These are phyloP conservation scores for Aspergillus sp. DNA, from an alignment of 2,329 filamentous ascomycete genomes.

Conservation along the genomic window DNA sequence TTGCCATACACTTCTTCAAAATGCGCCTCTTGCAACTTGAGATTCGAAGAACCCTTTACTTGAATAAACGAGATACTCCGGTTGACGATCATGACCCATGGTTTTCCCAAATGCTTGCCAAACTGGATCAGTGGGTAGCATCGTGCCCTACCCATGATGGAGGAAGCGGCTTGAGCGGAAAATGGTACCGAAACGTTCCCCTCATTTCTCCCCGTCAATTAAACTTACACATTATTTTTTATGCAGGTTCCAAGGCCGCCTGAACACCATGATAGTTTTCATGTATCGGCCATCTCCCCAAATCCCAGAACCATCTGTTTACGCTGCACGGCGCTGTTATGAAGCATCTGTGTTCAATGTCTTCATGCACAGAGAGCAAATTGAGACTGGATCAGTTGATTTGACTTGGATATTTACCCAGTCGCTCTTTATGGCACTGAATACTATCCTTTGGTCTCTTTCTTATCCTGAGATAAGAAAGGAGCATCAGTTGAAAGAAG, in stretches of 20 bases:
- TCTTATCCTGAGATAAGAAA: slow-evolving; percentile 82
- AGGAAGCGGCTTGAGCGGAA: slow-evolving; percentile 70
- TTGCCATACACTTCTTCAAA: slow-evolving; percentile 89
- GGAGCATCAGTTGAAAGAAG: slow-evolving; percentile 69
- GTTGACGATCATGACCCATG: slow-evolving; percentile 80
- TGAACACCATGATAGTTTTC: slow-evolving; percentile 85
- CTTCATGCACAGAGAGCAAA: slow-evolving; percentile 74
- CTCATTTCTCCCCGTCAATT: neutral
- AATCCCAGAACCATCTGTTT: slow-evolving; percentile 76
- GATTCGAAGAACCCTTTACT: slow-evolving; percentile 81
- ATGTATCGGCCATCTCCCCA: slow-evolving; percentile 90
- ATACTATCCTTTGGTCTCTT: slow-evolving; percentile 86
- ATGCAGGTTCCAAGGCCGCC: slow-evolving; percentile 62
- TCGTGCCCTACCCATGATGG: slow-evolving; percentile 70
- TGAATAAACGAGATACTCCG: slow-evolving; percentile 75
- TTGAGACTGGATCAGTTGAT: slow-evolving; percentile 73
- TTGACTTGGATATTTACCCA: slow-evolving; percentile 93
- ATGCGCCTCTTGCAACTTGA: slow-evolving; percentile 87
- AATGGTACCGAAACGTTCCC: slow-evolving; percentile 61
- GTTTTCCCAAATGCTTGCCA: slow-evolving; percentile 77
- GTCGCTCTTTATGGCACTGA: slow-evolving; percentile 85
- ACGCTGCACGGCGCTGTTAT: slow-evolving; percentile 79
- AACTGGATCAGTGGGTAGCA: slow-evolving; percentile 77
- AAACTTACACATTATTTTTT: neutral
- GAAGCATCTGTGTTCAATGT: slow-evolving; percentile 82